A percentile compares a stretch with the other conserved stretches of the same genome.
Conservation (phyloP, 1,139 yeast genomes). For the Insectozyma bohioensis region DNA sequence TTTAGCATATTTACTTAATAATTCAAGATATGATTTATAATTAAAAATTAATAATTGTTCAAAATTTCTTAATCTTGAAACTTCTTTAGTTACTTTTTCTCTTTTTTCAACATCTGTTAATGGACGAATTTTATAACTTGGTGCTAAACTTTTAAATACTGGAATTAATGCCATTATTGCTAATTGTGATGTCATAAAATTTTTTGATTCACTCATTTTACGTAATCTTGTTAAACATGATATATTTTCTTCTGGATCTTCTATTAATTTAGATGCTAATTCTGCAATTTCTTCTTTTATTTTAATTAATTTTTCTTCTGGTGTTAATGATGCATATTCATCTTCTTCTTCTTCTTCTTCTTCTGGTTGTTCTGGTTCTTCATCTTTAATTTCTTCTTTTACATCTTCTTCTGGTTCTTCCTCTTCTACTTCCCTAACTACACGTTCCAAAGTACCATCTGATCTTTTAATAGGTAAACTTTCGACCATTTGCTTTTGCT, state of each 20-base stretch:
- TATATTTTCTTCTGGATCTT: conserved; percentile 88
- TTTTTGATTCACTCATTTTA: conserved; percentile 67
- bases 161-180: conserved; percentile 79
- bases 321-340: conserved; percentile 50
- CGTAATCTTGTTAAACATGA: conserved; percentile 66
- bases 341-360: conserved; percentile 39
- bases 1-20: conserved; percentile 45
- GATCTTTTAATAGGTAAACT: conserved; percentile 77
- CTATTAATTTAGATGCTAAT: conserved; percentile 72
- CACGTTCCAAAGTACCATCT: conserved; percentile 72
- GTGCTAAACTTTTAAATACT: conserved; percentile 81
- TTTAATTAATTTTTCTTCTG: conserved; percentile 55
- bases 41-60: conserved; percentile 75
- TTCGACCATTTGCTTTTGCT: conserved; percentile 52
- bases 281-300: conserved; percentile 85
- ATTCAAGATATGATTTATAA: conserved; percentile 67
- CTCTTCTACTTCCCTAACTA: conserved; percentile 35
- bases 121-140: conserved; percentile 84
- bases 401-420: conserved; percentile 21
- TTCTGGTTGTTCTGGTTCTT: conserved; percentile 18
- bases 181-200: conserved; percentile 68
- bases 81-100: conserved; percentile 81
- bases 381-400: conserved; percentile 23
- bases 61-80: conserved; percentile 69
- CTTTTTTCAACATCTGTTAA: conserved; percentile 76